Percentiles rank a stretch among this genome's conserved stretches.
Evolutionary conservation across 148 eudicot species (phyloP).

Genomic region (Camellia lanceoleosa): DNA sequence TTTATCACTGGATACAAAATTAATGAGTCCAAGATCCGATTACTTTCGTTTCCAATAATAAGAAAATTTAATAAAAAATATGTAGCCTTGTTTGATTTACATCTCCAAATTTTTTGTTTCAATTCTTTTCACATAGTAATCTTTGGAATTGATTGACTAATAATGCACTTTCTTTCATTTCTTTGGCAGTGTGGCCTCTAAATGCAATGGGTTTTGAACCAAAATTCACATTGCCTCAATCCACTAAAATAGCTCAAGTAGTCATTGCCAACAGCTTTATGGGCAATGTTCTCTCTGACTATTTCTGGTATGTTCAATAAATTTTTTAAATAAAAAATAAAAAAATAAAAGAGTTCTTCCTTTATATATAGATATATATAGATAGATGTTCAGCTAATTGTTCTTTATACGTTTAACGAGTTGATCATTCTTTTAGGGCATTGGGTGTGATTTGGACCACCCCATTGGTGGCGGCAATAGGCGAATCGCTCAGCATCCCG

Average conservation of each 20-base stretch:
- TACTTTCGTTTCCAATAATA: too few relatives aligned
- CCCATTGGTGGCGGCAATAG: constrained; percentile 32
- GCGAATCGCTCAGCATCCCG: constrained; percentile 33
- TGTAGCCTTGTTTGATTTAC: too few relatives aligned
- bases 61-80: too few relatives aligned
- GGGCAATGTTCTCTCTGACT: constrained; percentile 34
- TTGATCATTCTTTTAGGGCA: constrained; percentile 16
- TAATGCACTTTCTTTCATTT: neutral
- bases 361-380: too few relatives aligned
- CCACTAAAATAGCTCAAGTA: constrained; percentile 21
- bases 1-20: too few relatives aligned
- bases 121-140: neutral
- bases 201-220: constrained; percentile 32
- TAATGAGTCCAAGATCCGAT: too few relatives aligned
- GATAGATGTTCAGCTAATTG: neutral
- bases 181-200: constrained; percentile 26
- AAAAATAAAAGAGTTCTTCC: too few relatives aligned
- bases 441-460: constrained; percentile 34
- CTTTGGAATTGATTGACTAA: neutral
- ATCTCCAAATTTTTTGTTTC: too few relatives aligned
- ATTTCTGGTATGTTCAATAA: constrained; percentile 21
- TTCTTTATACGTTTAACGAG: neutral
- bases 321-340: too few relatives aligned
- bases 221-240: constrained; percentile 27
- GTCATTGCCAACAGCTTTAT: constrained; percentile 29